phyloP scores from a whole-genome alignment of 176 grass and related monocot species.

The Musa beccarii region DNA sequence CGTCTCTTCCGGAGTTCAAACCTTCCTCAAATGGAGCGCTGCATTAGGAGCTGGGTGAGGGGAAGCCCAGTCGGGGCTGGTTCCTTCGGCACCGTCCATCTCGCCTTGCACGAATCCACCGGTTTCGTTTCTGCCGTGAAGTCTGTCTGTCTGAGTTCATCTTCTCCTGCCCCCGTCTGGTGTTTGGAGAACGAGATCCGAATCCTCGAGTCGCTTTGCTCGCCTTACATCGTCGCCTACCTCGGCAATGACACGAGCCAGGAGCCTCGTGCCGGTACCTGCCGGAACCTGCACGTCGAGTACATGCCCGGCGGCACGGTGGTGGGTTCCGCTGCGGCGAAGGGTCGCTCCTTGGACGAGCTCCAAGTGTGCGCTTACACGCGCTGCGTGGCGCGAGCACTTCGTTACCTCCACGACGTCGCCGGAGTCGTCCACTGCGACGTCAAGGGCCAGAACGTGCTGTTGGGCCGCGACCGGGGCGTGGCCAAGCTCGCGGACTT shows the following conservation, averaged over 20 bases:
- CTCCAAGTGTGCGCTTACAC: constrained; percentile 28
- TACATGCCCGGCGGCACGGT: constrained; percentile 54
- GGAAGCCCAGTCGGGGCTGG: constrained; percentile 62
- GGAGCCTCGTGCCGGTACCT: not conserved
- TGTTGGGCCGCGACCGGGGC: constrained; percentile 14
- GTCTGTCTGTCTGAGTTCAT: constrained; percentile 38
- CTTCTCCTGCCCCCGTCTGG: constrained; percentile 27
- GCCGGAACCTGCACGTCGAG: constrained; percentile 84
- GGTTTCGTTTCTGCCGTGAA: constrained; percentile 70
- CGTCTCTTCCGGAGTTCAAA: not conserved
- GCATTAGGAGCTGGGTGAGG: constrained; percentile 38
- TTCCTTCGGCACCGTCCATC: constrained; percentile 55
- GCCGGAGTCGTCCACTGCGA: constrained; percentile 84
- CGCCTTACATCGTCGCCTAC: constrained; percentile 69
- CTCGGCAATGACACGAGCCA: constrained; percentile 39
- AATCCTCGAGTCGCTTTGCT: constrained; percentile 48
- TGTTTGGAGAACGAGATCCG: constrained; percentile 77
- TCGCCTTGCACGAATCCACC: constrained; percentile 40
- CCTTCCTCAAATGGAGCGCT: constrained; percentile 14
- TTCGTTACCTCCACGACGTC: constrained; percentile 63
- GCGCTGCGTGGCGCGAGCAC: constrained; percentile 36
- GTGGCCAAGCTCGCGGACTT: constrained; percentile 76
- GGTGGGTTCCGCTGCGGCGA: constrained; percentile 34
- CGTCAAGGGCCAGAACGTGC: constrained; percentile 86
- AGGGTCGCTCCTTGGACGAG: constrained; percentile 15